Evolutionary conservation across 345 rosid genomes (phyloP).

Genomic region (Lepidium aucheri): DNA sequence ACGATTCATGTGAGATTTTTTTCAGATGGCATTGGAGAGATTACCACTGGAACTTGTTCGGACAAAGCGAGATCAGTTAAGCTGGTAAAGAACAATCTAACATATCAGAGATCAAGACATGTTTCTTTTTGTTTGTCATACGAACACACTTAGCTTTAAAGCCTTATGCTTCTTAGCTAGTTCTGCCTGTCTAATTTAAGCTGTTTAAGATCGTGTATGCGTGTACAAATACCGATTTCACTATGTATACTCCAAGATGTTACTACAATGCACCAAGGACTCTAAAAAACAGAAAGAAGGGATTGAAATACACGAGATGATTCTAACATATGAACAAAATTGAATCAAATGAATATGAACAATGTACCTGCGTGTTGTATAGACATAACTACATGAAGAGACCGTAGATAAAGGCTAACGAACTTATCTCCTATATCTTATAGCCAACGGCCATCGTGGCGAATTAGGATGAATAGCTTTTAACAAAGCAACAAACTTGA

Average conservation of each 20-base stretch:
- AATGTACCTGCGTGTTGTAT: background rate
- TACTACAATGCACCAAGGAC: background rate
- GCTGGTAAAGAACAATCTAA: conserved; percentile 18
- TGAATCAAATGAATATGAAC: conserved; percentile 20
- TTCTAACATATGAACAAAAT: conserved; percentile 6
- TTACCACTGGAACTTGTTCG: conserved; percentile 78
- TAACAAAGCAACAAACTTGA: conserved; percentile 22
- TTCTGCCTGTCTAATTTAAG: background rate
- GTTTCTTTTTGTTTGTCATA: background rate
- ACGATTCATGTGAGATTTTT: background rate
- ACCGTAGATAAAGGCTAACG: background rate
- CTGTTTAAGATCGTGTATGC: background rate
- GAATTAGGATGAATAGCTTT: conserved; percentile 22
- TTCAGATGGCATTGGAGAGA: conserved; percentile 73
- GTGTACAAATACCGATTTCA: background rate
- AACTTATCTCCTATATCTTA: conserved; percentile 11
- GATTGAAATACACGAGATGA: background rate
- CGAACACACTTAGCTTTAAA: background rate
- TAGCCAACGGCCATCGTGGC: conserved; percentile 8
- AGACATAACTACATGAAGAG: background rate
- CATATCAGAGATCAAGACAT: background rate
- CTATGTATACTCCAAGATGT: background rate
- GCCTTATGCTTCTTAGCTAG: background rate
- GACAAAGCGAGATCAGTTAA: conserved; percentile 39
- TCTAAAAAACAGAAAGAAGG: background rate